A percentile compares a stretch with the other conserved stretches of the same genome.
These are phyloP conservation scores for Aspergillus glaucus DNA, from an alignment of 2,329 filamentous ascomycete genomes.

Conservation along the genomic window DNA sequence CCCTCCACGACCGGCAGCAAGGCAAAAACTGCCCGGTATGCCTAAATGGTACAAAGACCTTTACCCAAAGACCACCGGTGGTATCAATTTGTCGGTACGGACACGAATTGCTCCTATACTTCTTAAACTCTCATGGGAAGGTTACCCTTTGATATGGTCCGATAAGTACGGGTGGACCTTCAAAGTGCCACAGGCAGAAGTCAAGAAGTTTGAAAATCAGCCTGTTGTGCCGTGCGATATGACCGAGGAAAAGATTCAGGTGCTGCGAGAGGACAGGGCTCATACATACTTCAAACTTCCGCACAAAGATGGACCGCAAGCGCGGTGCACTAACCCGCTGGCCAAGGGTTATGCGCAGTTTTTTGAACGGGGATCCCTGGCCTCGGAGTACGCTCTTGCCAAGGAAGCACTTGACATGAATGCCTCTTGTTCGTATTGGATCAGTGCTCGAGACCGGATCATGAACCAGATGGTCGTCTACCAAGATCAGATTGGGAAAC, in stretches of 20 bases:
- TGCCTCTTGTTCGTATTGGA: constrained; percentile 98
- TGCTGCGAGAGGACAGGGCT: constrained; percentile 58
- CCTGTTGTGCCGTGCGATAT: constrained; percentile 72
- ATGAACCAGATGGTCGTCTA: constrained; percentile 95
- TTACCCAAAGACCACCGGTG: constrained; percentile 59
- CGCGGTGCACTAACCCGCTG: constrained; percentile 78
- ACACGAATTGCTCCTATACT: constrained; percentile 82
- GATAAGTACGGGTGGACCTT: constrained; percentile 93
- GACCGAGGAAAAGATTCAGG: constrained; percentile 62
- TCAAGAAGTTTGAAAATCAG: constrained; percentile 60
- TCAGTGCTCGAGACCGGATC: constrained; percentile 88
- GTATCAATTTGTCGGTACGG: constrained; percentile 73
- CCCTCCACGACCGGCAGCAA: constrained; percentile 65
- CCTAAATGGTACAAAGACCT: constrained; percentile 95
- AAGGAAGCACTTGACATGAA: constrained; percentile 98
- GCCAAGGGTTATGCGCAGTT: constrained; percentile 86
- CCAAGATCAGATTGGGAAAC: constrained; percentile 51
- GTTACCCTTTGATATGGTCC: constrained; percentile 85
- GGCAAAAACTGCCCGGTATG: constrained; percentile 92
- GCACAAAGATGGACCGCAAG: constrained; percentile 85
- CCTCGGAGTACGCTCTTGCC: constrained; percentile 81
- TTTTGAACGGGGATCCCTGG: constrained; percentile 82
- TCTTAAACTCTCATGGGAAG: constrained; percentile 80
- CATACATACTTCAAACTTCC: constrained; percentile 85
- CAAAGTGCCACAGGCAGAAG: constrained; percentile 59